Evolutionary conservation across 2,329 filamentous ascomycete genomes (phyloP).

Genomic region (Xylaria hypoxylon): DNA sequence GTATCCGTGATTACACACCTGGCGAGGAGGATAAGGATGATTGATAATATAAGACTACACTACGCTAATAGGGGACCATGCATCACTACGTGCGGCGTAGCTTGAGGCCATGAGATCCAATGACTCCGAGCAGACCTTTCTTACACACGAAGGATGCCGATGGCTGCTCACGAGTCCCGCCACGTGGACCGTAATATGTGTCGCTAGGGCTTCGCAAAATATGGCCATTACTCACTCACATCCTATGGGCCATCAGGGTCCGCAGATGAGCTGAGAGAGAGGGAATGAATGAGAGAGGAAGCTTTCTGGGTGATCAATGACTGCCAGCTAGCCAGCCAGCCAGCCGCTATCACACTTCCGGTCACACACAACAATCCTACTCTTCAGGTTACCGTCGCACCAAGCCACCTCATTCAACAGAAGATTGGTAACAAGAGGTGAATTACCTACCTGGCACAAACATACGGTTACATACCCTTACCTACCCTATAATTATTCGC

Average conservation of each 20-base stretch:
- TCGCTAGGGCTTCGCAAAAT: constrained; percentile 30
- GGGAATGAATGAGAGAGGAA: neutral
- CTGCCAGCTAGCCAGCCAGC: constrained; percentile 28
- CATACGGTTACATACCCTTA: constrained; percentile 27
- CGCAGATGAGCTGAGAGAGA: constrained; percentile 18
- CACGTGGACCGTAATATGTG: constrained; percentile 27
- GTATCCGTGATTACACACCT: constrained; percentile 25
- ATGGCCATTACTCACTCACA: constrained; percentile 21
- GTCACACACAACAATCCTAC: constrained; percentile 30
- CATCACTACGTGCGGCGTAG: constrained; percentile 31
- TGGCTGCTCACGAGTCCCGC: constrained; percentile 34
- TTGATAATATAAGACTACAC: constrained; percentile 22
- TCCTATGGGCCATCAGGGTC: constrained; percentile 1
- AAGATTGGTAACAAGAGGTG: constrained; percentile 18
- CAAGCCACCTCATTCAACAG: constrained; percentile 29
- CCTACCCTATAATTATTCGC: constrained; percentile 34
- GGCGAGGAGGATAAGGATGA: constrained; percentile 11
- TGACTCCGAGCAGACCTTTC: constrained; percentile 16
- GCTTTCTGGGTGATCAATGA: constrained; percentile 15
- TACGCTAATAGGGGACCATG: constrained; percentile 26
- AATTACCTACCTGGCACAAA: constrained; percentile 16
- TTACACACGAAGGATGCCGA: constrained; percentile 31
- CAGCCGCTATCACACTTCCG: constrained; percentile 37
- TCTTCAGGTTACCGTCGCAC: constrained; percentile 26
- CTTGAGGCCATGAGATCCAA: constrained; percentile 19